These are phyloP conservation scores for Microdochium bolleyi DNA, from an alignment of 2,329 filamentous ascomycete genomes.

Conservation along the genomic window DNA sequence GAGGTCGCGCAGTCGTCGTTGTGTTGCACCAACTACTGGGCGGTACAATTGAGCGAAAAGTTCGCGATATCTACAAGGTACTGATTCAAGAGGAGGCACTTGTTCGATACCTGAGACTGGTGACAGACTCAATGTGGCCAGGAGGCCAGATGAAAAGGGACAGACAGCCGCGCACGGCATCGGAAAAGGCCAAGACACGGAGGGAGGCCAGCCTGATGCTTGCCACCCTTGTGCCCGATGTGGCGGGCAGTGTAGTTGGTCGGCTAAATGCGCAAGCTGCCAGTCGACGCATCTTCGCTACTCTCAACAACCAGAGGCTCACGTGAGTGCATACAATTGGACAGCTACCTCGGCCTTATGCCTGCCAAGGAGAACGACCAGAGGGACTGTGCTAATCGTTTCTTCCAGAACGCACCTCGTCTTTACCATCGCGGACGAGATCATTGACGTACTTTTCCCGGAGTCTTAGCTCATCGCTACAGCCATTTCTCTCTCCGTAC, in stretches of 20 bases:
- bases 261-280: conserved; percentile 86
- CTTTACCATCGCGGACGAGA: conserved; percentile 65
- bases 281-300: conserved; percentile 80
- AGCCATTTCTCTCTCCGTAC: too few relatives aligned
- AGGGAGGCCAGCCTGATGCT: conserved; percentile 86
- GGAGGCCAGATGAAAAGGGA: conserved; percentile 47
- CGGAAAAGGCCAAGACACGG: conserved; percentile 72
- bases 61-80: conserved; percentile 72
- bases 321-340: conserved; percentile 65
- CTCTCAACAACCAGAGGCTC: conserved; percentile 81
- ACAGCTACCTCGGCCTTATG: too few relatives aligned
- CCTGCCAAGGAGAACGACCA: too few relatives aligned
- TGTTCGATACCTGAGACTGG: conserved; percentile 62
- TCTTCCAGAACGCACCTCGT: conserved; percentile 53
- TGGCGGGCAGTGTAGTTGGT: conserved; percentile 89
- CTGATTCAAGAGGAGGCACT: conserved; percentile 73
- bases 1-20: conserved; percentile 89
- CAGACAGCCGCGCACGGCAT: conserved; percentile 49
- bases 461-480: conserved; percentile 15
- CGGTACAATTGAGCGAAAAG: conserved; percentile 91
- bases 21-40: conserved; percentile 93
- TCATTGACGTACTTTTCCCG: conserved; percentile 57
- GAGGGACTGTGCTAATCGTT: conserved; percentile 13
- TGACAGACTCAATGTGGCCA: conserved; percentile 80
- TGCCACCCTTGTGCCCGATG: conserved; percentile 80